Evolutionary conservation across 2,329 filamentous ascomycete species (phyloP).

Genomic region (Microsporum canis): DNA sequence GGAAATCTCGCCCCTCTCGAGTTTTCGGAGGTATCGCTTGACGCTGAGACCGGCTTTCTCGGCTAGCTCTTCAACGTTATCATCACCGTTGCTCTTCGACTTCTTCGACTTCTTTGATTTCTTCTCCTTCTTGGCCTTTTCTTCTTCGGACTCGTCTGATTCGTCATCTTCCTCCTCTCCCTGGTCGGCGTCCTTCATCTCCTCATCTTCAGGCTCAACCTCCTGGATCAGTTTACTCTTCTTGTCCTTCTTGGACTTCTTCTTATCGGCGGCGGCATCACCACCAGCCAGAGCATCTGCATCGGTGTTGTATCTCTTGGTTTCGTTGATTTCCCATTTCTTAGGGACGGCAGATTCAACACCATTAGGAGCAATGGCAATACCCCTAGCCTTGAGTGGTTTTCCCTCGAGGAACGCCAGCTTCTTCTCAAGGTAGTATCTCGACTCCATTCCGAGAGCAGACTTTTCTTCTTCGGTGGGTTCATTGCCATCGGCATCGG

Average conservation of each 20-base stretch:
- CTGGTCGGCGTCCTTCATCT: constrained; percentile 33
- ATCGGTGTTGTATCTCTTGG: constrained; percentile 86
- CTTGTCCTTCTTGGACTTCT: constrained; percentile 34
- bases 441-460: constrained; percentile 56
- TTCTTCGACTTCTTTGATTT: not conserved
- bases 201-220: constrained; percentile 31
- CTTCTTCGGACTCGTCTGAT: constrained; percentile 19
- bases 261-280: constrained; percentile 40
- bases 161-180: constrained; percentile 25
- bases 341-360: constrained; percentile 49
- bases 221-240: constrained; percentile 38
- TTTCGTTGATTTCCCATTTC: constrained; percentile 88
- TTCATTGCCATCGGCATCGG: constrained; percentile 50
- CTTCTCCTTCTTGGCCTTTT: constrained; percentile 16
- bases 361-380: constrained; percentile 63
- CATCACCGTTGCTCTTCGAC: constrained; percentile 37
- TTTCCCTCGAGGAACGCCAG: constrained; percentile 67
- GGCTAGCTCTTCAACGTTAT: constrained; percentile 47
- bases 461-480: constrained; percentile 82
- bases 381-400: constrained; percentile 65
- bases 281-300: constrained; percentile 71
- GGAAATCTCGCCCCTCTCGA: constrained; percentile 62
- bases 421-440: constrained; percentile 40
- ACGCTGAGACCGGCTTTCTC: constrained; percentile 58
- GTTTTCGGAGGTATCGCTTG: constrained; percentile 68